A percentile compares a stretch with the other conserved stretches of the same genome.
Conservation (phyloP, 441 rosid species). For the Euphorbia celastroides region DNA sequence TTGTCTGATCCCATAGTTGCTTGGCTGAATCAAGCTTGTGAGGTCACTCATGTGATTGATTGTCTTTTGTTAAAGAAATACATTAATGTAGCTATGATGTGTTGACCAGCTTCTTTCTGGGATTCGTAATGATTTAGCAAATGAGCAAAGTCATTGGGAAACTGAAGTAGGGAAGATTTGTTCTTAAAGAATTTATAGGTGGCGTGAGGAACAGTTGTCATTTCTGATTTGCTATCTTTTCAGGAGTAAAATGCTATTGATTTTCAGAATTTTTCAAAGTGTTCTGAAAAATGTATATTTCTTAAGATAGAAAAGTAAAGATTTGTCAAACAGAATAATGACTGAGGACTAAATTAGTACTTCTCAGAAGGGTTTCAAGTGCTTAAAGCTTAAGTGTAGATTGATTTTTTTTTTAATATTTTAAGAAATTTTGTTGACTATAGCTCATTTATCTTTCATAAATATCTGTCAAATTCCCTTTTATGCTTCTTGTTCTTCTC, state of each 20-base stretch:
- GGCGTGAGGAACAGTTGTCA: neutral
- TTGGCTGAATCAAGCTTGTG: neutral
- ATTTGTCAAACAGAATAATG: neutral
- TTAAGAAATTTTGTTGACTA: neutral
- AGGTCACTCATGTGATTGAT: neutral
- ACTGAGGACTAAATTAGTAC: neutral
- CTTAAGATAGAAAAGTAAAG: neutral
- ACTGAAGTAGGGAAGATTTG: neutral
- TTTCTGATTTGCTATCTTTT: neutral
- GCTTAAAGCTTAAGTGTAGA: neutral
- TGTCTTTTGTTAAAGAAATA: neutral
- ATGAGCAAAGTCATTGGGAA: conserved; percentile 1
- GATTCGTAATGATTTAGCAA: neutral
- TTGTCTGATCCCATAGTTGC: neutral
- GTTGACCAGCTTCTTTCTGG: neutral
- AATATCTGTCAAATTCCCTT: neutral
- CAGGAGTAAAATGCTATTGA: neutral
- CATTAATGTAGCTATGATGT: neutral
- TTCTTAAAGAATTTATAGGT: neutral
- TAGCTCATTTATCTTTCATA: neutral
- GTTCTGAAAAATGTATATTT: neutral
- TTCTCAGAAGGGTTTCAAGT: neutral
- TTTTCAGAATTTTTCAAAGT: neutral
- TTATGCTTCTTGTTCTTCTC: neutral
- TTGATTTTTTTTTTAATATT: neutral